Evolutionary conservation across 441 rosid species (phyloP), one percentile per base, ranked within the genome.

Genomic region (Arabidopsis lyrata): DNA sequence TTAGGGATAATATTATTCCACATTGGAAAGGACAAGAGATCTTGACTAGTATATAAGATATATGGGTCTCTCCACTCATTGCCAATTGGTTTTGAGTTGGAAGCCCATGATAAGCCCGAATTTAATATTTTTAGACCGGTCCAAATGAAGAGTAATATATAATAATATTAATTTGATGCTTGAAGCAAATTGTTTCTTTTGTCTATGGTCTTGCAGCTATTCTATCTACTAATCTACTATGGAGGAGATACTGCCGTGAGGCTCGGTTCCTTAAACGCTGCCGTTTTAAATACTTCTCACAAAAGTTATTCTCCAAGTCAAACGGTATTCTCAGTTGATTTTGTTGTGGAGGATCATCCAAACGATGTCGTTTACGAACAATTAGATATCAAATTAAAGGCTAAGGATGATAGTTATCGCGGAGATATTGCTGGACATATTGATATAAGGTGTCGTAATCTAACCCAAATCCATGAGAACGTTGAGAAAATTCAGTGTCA

Each of bases 361-460:
- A 65, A 24, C 27, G 27, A 24, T 24, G 27, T 32, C 12, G 66
- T 60, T 16, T 38, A 2, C 0, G 8, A 3, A 22, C 41, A 45
- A 29, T 47, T 73, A 34, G 32, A 36, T 11, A 14, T 73, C 52
- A 65, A 9, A 31, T 67, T 72, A 18, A 72, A 69, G 16, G 76
- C 44, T 52, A 34, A 38, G 45, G 27, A 4, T 18, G 41, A 50
- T 34, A 24, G 27, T 4, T 24, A 24, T 24, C 27, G 27, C 27
- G 0, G 1, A 8, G 16, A 8, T 0, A 3, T 9, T 6, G 68
- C 76, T 20, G 70, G 76, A 34, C 29, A 31, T 18, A 42, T 72
- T 34, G 42, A 53, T 42, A n/a, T 53, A 6, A 44, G 7, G 14
- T 72, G 70, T 54, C 55, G 6, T 7, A 60, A 27, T 60, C 20